A percentile compares a stretch with the other conserved stretches of the same genome.
Evolutionary conservation across 169 alveolate genomes (phyloP).

Genomic region (Eimeria praecox): DNA sequence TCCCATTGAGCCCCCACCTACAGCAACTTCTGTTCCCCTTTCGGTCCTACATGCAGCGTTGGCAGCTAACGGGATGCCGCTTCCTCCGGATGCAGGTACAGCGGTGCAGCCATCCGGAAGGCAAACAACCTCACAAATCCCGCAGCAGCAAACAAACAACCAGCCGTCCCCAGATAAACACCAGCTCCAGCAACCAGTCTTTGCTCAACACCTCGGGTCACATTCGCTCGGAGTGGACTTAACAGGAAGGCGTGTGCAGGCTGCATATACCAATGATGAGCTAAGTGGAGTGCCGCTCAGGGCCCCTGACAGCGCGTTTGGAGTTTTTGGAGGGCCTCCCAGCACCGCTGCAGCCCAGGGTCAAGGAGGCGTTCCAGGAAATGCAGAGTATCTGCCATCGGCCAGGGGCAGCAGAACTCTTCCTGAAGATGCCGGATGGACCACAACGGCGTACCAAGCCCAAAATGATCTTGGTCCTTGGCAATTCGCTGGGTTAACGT

Average conservation of each 20-base stretch:
- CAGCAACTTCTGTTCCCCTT: constrained; percentile 58
- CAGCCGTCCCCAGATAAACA: neutral
- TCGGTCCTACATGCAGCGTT: constrained; percentile 65
- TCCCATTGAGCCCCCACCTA: constrained; percentile 65
- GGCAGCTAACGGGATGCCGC: constrained; percentile 29
- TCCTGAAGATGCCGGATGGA: constrained; percentile 76
- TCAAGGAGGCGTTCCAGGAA: neutral
- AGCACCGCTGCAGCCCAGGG: constrained; percentile 21
- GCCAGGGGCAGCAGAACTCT: constrained; percentile 75
- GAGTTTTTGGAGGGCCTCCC: constrained; percentile 52
- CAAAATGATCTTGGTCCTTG: constrained; percentile 69
- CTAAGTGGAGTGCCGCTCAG: constrained; percentile 46
- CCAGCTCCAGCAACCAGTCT: constrained; percentile 17
- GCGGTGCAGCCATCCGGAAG: neutral
- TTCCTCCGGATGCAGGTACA: neutral
- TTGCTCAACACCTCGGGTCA: neutral
- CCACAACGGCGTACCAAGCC: constrained; percentile 38
- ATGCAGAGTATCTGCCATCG: constrained; percentile 47
- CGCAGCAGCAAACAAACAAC: neutral
- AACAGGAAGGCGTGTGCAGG: neutral
- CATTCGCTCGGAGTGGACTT: neutral
- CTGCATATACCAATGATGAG: constrained; percentile 48
- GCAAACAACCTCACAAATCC: neutral
- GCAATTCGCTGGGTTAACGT: constrained; percentile 66
- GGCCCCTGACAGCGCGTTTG: constrained; percentile 62